A percentile compares a stretch with the other conserved stretches of the same genome.
These are phyloP conservation scores for Cladorrhinum sp. DNA, from an alignment of 2,329 filamentous ascomycete species.

Conservation along the genomic window DNA sequence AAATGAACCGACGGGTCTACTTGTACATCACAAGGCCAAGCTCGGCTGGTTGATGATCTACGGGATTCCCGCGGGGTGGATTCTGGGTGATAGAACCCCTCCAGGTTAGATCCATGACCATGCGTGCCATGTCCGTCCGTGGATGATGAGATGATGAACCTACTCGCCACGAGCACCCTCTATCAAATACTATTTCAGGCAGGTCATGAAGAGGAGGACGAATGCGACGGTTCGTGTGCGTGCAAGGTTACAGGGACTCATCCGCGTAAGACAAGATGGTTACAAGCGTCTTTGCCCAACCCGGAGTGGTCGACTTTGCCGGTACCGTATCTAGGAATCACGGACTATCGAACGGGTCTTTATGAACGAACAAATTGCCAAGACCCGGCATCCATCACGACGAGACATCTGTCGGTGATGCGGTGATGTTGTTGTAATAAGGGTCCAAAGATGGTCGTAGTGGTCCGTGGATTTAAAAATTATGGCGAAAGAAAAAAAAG, in stretches of 20 bases:
- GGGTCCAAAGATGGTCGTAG: too few species aligned
- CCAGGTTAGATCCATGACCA: not conserved
- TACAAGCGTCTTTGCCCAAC: not conserved
- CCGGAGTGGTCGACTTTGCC: constrained; percentile 6
- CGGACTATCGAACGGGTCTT: constrained; percentile 5
- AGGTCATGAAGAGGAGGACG: not conserved
- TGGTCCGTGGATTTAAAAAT: not conserved
- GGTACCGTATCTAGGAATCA: not conserved
- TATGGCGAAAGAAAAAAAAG: not conserved
- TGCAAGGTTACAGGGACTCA: not conserved
- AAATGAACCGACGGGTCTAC: not conserved
- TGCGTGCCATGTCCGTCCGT: too few species aligned
- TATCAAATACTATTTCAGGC: constrained; percentile 3
- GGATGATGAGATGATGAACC: not conserved
- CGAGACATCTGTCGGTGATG: not conserved
- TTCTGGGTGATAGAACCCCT: not conserved
- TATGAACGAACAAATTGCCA: constrained; percentile 9
- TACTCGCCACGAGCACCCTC: not conserved
- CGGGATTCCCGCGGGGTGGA: not conserved
- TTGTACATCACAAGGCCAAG: not conserved
- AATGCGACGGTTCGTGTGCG: not conserved
- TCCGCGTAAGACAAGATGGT: constrained; percentile 3
- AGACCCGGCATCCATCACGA: constrained; percentile 6
- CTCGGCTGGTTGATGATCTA: not conserved
- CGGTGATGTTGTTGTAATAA: too few species aligned